These are phyloP conservation scores for Jimgerdemannia flammicorona DNA, from an alignment of 192 early-diverging fungal genomes.

Conservation along the genomic window DNA sequence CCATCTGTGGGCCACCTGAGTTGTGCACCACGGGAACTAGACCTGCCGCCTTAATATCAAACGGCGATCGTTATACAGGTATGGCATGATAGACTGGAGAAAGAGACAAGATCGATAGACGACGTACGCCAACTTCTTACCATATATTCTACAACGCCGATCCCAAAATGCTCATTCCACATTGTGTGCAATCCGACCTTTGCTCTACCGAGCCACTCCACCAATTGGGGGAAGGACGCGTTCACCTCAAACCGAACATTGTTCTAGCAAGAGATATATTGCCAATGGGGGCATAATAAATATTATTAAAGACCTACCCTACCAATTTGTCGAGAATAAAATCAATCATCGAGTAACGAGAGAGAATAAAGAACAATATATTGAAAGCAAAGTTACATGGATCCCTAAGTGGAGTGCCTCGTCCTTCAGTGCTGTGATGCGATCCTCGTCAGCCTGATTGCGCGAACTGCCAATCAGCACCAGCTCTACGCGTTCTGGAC, in stretches of 20 bases:
- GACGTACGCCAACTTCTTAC: slow-evolving; percentile 35
- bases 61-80: too few species aligned
- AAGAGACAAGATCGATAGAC: not conserved
- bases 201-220: slow-evolving; percentile 52
- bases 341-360: too few species aligned
- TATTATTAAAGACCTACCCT: too few species aligned
- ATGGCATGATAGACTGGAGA: not conserved
- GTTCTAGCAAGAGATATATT: slow-evolving; percentile 35
- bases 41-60: slow-evolving; percentile 63
- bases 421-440: slow-evolving; percentile 57
- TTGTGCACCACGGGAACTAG: slow-evolving; percentile 77
- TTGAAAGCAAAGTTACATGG: slow-evolving; percentile 31
- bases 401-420: slow-evolving; percentile 48
- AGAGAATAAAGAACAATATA: too few species aligned
- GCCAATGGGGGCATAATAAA: too few species aligned
- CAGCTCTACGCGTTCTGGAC: slow-evolving; percentile 40
- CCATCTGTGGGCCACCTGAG: slow-evolving; percentile 83
- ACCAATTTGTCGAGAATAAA: too few species aligned
- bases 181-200: slow-evolving; percentile 93
- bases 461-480: slow-evolving; percentile 86
- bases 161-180: slow-evolving; percentile 99
- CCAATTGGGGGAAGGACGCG: slow-evolving; percentile 68
- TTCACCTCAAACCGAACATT: slow-evolving; percentile 80
- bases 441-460: slow-evolving; percentile 69
- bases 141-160: slow-evolving; percentile 98